A percentile compares a stretch with the other conserved stretches of the same genome.
These are phyloP conservation scores for Amanita inopinata DNA, from an alignment of 768 basidiomycete species.

Conservation along the genomic window DNA sequence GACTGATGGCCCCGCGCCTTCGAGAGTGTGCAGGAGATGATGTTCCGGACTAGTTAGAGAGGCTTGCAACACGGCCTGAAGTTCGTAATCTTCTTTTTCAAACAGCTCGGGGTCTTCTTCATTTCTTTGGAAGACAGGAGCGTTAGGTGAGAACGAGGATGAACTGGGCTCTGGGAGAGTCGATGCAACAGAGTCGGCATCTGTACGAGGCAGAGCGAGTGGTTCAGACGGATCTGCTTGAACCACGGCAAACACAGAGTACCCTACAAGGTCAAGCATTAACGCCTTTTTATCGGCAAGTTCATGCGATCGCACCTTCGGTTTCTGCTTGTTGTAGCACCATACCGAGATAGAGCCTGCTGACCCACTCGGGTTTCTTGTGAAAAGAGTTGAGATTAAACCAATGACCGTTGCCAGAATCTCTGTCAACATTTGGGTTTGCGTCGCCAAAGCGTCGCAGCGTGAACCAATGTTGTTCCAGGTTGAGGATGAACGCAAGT, in stretches of 20 bases:
- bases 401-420: constrained; percentile 61
- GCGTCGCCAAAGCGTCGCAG: constrained; percentile 68
- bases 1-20: not conserved
- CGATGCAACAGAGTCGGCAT: constrained; percentile 64
- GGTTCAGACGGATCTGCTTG: constrained; percentile 47
- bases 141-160: constrained; percentile 11
- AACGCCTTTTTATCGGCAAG: not conserved
- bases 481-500: constrained; percentile 81
- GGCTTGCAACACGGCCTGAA: constrained; percentile 82
- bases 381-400: constrained; percentile 82
- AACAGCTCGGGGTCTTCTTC: constrained; percentile 27
- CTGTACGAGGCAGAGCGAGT: constrained; percentile 49
- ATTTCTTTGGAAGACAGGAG: not conserved
- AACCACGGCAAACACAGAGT: constrained; percentile 71
- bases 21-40: not conserved
- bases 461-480: constrained; percentile 85
- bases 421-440: constrained; percentile 27
- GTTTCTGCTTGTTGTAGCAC: constrained; percentile 78
- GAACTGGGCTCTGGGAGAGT: constrained; percentile 48
- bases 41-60: constrained; percentile 38
- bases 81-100: constrained; percentile 80
- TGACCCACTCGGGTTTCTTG: constrained; percentile 68
- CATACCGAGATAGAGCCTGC: constrained; percentile 77
- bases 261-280: constrained; percentile 36
- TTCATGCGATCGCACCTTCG: constrained; percentile 44